Conservation (phyloP, 2,329 filamentous ascomycete genomes). For the Phoma sp. region DNA sequence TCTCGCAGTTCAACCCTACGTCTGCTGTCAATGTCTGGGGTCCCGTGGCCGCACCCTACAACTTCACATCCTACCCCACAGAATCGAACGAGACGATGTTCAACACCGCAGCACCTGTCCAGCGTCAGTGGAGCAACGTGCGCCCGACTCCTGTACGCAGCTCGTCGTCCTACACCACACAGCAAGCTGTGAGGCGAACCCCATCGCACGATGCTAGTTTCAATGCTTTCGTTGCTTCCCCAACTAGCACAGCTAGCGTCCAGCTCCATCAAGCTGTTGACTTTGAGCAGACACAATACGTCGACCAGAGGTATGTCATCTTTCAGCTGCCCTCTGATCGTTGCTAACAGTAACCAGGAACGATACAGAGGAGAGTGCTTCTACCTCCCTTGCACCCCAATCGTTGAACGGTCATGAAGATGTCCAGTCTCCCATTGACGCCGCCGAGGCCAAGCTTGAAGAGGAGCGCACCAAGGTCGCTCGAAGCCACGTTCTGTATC, state of each 20-base stretch:
- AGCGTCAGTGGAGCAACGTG: constrained; percentile 31
- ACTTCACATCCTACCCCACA: constrained; percentile 33
- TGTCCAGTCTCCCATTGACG: constrained; percentile 34
- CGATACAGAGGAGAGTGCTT: constrained; percentile 37
- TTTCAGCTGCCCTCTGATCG: neutral
- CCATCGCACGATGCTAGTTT: constrained; percentile 35
- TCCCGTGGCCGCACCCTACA: constrained; percentile 31
- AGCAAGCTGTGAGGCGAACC: constrained; percentile 30
- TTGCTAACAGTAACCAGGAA: constrained; percentile 24
- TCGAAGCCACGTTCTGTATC: constrained; percentile 71
- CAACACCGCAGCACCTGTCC: constrained; percentile 21
- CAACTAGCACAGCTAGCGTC: constrained; percentile 37
- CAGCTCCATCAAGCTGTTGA: constrained; percentile 32
- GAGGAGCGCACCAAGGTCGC: constrained; percentile 49
- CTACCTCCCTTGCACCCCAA: constrained; percentile 29
- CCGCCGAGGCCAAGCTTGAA: constrained; percentile 41
- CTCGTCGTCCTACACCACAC: constrained; percentile 37
- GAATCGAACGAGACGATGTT: constrained; percentile 35
- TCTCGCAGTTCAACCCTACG: constrained; percentile 30
- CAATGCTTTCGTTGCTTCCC: constrained; percentile 40
- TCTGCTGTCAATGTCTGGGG: constrained; percentile 32
- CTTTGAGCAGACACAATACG: constrained; percentile 29
- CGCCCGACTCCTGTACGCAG: constrained; percentile 31
- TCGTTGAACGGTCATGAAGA: constrained; percentile 42
- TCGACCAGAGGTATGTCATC: constrained; percentile 29